phyloP scores from a whole-genome alignment of 1,139 yeast species.

The Taiozyma sp. region DNA sequence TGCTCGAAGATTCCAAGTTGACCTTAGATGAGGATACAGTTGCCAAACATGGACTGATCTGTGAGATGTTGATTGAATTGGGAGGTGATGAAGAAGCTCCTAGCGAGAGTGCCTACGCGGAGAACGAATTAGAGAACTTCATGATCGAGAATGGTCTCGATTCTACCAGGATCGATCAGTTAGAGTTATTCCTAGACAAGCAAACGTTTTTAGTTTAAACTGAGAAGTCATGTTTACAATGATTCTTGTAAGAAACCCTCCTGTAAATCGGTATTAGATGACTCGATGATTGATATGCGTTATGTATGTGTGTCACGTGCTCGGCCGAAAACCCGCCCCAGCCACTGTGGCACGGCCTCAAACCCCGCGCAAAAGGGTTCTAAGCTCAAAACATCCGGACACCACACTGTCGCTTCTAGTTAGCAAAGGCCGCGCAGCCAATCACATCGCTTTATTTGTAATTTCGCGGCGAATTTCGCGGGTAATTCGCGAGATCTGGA shows the following conservation, averaged over 20 bases:
- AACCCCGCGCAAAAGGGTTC: not conserved
- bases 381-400: not conserved
- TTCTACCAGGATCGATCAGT: slow-evolving; percentile 4
- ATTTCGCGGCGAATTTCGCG: not conserved
- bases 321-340: not conserved
- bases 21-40: not conserved
- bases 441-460: not conserved
- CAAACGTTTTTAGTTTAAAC: not conserved
- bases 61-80: not conserved
- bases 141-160: slow-evolving; percentile 4
- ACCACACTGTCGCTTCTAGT: not conserved
- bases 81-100: slow-evolving; percentile 1
- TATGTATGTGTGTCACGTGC: too few species aligned
- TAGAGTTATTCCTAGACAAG: not conserved
- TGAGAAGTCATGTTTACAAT: too few species aligned
- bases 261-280: too few species aligned
- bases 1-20: not conserved
- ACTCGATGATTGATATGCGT: too few species aligned
- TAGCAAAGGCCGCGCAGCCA: not conserved
- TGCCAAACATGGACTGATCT: not conserved
- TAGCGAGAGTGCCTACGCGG: not conserved
- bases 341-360: not conserved
- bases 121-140: slow-evolving; percentile 2
- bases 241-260: too few species aligned
- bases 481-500: not conserved